Percentiles rank a stretch among this genome's conserved stretches.
These are phyloP conservation scores for Aureobasidium sp. DNA, from an alignment of 2,329 filamentous ascomycete species.

Conservation along the genomic window DNA sequence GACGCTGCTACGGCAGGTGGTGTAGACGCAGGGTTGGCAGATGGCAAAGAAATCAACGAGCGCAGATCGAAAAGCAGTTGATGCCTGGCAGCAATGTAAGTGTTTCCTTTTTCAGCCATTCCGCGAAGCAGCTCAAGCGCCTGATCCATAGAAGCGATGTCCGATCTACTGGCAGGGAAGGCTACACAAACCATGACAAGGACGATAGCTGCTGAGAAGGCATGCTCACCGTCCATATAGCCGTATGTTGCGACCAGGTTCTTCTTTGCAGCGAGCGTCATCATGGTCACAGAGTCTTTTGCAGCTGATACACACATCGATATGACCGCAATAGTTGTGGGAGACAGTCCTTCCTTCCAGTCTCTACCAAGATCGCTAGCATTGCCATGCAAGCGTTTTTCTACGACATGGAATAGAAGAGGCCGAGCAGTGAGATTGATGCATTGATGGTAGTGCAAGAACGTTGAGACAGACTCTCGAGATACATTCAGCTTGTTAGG, in stretches of 20 bases:
- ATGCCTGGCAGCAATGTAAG: constrained; percentile 37
- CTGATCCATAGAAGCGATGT: constrained; percentile 37
- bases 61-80: constrained; percentile 30
- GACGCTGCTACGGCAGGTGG: neutral
- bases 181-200: constrained; percentile 48
- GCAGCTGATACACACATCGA: constrained; percentile 45
- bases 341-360: constrained; percentile 41
- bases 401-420: constrained; percentile 46
- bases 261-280: constrained; percentile 40
- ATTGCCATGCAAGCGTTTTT: constrained; percentile 36
- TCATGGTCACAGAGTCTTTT: constrained; percentile 41
- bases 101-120: constrained; percentile 47
- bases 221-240: constrained; percentile 50
- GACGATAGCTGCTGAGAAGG: constrained; percentile 46
- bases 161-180: constrained; percentile 38
- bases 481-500: constrained; percentile 25
- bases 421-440: constrained; percentile 50
- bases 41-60: constrained; percentile 15
- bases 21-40: neutral
- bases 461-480: constrained; percentile 44
- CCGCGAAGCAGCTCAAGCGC: constrained; percentile 38
- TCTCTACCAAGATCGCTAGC: constrained; percentile 22
- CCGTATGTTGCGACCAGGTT: constrained; percentile 48
- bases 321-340: constrained; percentile 43
- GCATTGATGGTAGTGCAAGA: constrained; percentile 50